Evolutionary conservation across 2,329 filamentous ascomycete genomes (phyloP).

Genomic region (Epichloe scottii): DNA sequence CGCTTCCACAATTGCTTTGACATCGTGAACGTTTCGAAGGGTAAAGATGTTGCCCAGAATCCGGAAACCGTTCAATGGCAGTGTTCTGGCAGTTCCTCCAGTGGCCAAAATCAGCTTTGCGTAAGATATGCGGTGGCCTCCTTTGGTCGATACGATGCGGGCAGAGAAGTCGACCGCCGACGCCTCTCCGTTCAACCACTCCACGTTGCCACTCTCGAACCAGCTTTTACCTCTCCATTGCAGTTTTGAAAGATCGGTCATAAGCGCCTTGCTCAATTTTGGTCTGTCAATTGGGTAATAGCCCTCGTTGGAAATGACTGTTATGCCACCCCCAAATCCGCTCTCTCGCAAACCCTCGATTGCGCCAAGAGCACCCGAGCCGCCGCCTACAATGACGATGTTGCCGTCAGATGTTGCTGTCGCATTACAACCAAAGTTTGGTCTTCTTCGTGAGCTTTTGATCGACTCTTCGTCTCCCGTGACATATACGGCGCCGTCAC

Average conservation of each 20-base stretch:
- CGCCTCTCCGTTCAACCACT: slow-evolving; percentile 52
- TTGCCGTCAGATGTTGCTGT: slow-evolving; percentile 33
- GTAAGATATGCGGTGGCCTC: slow-evolving; percentile 61
- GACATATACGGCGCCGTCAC: slow-evolving; percentile 73
- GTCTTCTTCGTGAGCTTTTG: slow-evolving; percentile 60
- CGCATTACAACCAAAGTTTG: slow-evolving; percentile 56
- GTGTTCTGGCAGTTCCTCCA: slow-evolving; percentile 61
- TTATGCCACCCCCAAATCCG: slow-evolving; percentile 69
- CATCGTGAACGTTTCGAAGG: slow-evolving; percentile 65
- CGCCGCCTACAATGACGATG: slow-evolving; percentile 79
- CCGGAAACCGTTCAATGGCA: slow-evolving; percentile 79
- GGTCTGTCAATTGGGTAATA: slow-evolving; percentile 85
- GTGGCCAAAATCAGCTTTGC: slow-evolving; percentile 84
- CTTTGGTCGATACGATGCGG: slow-evolving; percentile 64
- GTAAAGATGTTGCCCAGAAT: slow-evolving; percentile 79
- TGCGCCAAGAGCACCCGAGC: slow-evolving; percentile 70
- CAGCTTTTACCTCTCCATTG: slow-evolving; percentile 65
- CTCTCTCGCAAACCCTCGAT: slow-evolving; percentile 72
- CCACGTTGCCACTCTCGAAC: slow-evolving; percentile 52
- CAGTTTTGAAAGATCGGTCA: slow-evolving; percentile 69
- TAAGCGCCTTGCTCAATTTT: slow-evolving; percentile 87
- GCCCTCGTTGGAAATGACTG: slow-evolving; percentile 72
- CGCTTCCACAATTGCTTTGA: slow-evolving; percentile 63
- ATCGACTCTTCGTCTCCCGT: slow-evolving; percentile 67
- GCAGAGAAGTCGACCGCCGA: slow-evolving; percentile 61